phyloP scores from a whole-genome alignment of 495 filamentous ascomycete species.

The Podospora tetraspora region DNA sequence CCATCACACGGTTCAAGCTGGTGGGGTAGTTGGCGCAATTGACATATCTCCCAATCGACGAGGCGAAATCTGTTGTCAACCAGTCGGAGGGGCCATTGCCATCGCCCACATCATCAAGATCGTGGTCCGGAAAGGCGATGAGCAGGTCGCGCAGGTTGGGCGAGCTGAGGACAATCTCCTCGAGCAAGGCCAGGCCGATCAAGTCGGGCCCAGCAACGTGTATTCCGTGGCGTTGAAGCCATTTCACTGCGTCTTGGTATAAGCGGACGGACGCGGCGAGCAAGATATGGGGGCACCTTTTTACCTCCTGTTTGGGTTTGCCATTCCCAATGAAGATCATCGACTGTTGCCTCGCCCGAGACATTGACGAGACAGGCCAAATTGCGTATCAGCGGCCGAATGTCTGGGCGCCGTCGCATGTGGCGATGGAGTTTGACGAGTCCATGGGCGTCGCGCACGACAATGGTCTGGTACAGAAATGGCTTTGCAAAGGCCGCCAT shows the following conservation, averaged over 20 bases:
- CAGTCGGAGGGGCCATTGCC: neutral
- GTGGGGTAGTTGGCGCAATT: neutral
- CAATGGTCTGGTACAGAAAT: constrained; percentile 29
- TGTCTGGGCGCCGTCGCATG: constrained; percentile 18
- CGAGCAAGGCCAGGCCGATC: constrained; percentile 24
- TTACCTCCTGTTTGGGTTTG: constrained; percentile 25
- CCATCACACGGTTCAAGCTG: neutral
- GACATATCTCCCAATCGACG: constrained; percentile 4
- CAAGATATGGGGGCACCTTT: constrained; percentile 3
- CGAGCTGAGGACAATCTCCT: constrained; percentile 18
- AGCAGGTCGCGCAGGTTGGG: constrained; percentile 26
- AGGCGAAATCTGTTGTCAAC: neutral
- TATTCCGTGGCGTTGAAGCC: constrained; percentile 4
- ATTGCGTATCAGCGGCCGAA: constrained; percentile 27
- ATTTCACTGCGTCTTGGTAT: constrained; percentile 19
- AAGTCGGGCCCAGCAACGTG: neutral
- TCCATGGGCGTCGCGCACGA: constrained; percentile 21
- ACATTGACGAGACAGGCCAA: constrained; percentile 29
- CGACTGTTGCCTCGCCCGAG: constrained; percentile 14
- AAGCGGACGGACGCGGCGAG: constrained; percentile 12
- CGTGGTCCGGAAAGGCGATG: constrained; percentile 29
- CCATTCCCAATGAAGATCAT: constrained; percentile 18
- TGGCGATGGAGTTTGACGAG: constrained; percentile 24
- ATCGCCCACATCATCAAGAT: constrained; percentile 4
- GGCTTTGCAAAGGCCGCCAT: constrained; percentile 30